These are phyloP conservation scores for Spirogloea muscicola DNA, from an alignment of 139 green algal species.

Conservation along the genomic window DNA sequence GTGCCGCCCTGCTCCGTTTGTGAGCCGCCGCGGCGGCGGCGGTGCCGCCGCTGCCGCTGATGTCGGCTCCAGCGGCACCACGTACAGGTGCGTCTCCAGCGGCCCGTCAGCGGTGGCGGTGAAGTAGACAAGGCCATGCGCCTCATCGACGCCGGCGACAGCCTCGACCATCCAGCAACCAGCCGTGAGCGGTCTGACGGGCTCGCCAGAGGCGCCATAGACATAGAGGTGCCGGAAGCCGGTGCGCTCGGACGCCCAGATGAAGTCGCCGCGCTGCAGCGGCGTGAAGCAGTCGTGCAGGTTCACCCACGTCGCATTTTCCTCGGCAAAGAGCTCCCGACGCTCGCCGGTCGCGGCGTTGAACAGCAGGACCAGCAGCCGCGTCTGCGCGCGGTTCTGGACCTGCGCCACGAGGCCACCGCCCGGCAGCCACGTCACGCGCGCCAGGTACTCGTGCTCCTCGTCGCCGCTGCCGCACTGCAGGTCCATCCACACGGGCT, in stretches of 20 bases:
- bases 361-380: constrained; percentile 31
- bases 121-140: constrained; percentile 47
- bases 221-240: constrained; percentile 54
- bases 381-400: constrained; percentile 47
- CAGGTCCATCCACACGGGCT: constrained; percentile 47
- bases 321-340: constrained; percentile 27
- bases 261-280: constrained; percentile 32
- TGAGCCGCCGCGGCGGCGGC: constrained; percentile 17
- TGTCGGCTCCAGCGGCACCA: constrained; percentile 1
- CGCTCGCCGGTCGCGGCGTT: constrained; percentile 23
- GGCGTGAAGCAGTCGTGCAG: constrained; percentile 52
- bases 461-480: constrained; percentile 40
- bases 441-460: constrained; percentile 54
- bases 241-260: constrained; percentile 51
- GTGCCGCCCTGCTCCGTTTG: constrained; percentile 43
- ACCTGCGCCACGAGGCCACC: constrained; percentile 40
- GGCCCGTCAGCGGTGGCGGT: constrained; percentile 27
- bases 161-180: constrained; percentile 53
- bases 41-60: no score
- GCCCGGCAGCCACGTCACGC: constrained; percentile 46
- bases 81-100: constrained; percentile 54
- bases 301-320: constrained; percentile 47
- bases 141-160: constrained; percentile 50
- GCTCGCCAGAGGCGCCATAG: constrained; percentile 20
- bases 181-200: constrained; percentile 30